Evolutionary conservation across 495 filamentous ascomycete species (phyloP), one percentile per base, ranked within the genome.

Genomic region (Cryomyces minteri): DNA sequence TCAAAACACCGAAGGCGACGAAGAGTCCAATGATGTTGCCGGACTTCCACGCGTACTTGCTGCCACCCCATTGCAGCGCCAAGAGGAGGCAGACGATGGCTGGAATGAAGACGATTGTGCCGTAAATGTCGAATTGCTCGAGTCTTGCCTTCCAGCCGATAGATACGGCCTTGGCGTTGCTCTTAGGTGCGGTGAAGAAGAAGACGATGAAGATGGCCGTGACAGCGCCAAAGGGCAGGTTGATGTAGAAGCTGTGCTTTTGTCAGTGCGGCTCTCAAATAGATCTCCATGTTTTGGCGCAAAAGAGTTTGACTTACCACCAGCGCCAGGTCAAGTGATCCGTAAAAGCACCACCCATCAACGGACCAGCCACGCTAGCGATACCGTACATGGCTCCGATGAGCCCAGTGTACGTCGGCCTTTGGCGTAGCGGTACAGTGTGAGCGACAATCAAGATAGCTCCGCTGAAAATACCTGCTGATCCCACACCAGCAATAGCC

Each of bases 41-140:
- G 49, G 67, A 68, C 41, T 48, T 55, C 85, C 84, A 92, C 0
- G 60, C 48, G 48, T 88, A 84, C 30, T 62, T 70, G 0, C 69
- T 70, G 4, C 85, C 86, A 39, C 84, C 86, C 86, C 86, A 94
- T 57, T 90, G 84, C 14, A 94, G 65, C 0, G 87, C 87, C 0
- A 94, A 65, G 10, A 93, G 57, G 2, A 88, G 60, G 49, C 72
- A 79, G 50, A 88, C 66, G 29, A 93, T 72, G 9, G 67, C 70
- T 1, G 83, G 82, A 36, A 92, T 63, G 54, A 93, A 82, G 43
- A 82, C 58, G 2, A 67, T 4, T 0, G 74, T 80, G 4, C 85
- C 85, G 3, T 71, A 51, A 0, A 76, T 67, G 56, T 93, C 85
- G 39, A 90, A 66, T 41, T 76, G 67, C 44, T 61, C 63, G 10